These are phyloP conservation scores for Rhodomyrtus tomentosa DNA, from an alignment of 345 rosid species.

Conservation along the genomic window DNA sequence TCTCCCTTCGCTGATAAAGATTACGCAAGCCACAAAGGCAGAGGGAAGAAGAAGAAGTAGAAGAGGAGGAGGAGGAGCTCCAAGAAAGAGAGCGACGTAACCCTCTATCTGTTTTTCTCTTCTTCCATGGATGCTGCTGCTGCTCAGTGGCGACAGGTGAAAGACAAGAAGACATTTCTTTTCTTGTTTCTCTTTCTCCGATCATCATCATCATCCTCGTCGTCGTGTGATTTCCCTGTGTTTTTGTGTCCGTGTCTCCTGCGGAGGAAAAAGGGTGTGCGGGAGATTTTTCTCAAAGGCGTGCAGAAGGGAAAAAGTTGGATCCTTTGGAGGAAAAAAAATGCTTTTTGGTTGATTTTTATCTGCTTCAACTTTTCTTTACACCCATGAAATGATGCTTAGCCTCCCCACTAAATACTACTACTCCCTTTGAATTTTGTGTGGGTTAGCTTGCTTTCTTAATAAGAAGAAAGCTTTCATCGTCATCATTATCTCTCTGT, in stretches of 20 bases:
- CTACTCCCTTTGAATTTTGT: constrained; percentile 10
- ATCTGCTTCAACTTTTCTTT: not conserved
- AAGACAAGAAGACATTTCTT: not conserved
- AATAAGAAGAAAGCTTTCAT: constrained; percentile 8
- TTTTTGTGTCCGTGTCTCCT: not conserved
- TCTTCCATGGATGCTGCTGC: constrained; percentile 25
- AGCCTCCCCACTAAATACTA: not conserved
- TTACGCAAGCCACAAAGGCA: not conserved
- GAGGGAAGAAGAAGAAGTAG: not conserved
- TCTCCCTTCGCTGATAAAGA: not conserved
- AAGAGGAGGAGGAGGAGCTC: not conserved
- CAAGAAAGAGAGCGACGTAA: not conserved
- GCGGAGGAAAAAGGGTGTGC: not conserved
- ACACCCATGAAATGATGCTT: constrained; percentile 4
- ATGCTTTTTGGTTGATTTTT: not conserved
- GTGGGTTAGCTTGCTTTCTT: constrained; percentile 3
- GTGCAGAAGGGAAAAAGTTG: not conserved
- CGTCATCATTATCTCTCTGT: not conserved
- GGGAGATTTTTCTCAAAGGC: not conserved
- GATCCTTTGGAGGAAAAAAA: not conserved
- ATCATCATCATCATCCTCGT: not conserved
- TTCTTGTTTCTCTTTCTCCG: not conserved
- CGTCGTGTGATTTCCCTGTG: not conserved
- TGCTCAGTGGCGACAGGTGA: constrained; percentile 36
- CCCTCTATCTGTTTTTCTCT: not conserved